Evolutionary conservation across 225 moss, liverwort and hornwort species (phyloP), one percentile per base, ranked within the genome.

Genomic region (Marchantia polymorpha): DNA sequence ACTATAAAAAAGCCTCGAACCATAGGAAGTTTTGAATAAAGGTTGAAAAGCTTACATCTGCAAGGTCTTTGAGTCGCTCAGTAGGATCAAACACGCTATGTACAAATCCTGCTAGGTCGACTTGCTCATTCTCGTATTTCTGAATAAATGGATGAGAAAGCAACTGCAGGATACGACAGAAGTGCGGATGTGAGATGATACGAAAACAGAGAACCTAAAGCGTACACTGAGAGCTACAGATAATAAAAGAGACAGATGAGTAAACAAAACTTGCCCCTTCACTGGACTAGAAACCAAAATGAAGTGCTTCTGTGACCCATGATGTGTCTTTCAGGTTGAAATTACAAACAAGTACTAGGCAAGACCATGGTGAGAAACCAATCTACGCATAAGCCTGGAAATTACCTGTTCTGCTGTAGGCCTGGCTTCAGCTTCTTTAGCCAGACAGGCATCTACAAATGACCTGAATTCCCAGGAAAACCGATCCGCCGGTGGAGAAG

Each of bases 21-120:
- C 27, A 12, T 72, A 56, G 50, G 72, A n/a, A n/a, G n/a, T n/a
- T n/a, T n/a, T n/a, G n/a, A n/a, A n/a, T n/a, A n/a, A 80, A 52
- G 47, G 31, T 66, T 59, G 63, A 77, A 60, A 23, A 71, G 70
- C 90, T 87, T 90, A 99, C 99, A 81, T 99, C 99, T 50, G 99
- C 95, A 68, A 99, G 83, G 66, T 99, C 95, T 79, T 99, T 99
- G 64, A 99, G 90, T 65, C 99, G 91, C 80, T 99, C 95, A 29
- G 99, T 99, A 51, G 99, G 99, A 79, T 99, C 99, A 78, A 99
- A 99, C 49, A 99, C 93, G 68, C 99, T 95, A 78, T 95, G 99
- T 81, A 95, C 93, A 88, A 93, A 99, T 79, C 89, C 99, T 67
- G 99, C 91, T 54, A 99, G 88, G 82, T 99, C 99, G 48, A 99